Percentiles rank a stretch among this genome's conserved stretches.
Evolutionary conservation across 768 basidiomycete species (phyloP).

Genomic region (Sarcomyxa edulis): DNA sequence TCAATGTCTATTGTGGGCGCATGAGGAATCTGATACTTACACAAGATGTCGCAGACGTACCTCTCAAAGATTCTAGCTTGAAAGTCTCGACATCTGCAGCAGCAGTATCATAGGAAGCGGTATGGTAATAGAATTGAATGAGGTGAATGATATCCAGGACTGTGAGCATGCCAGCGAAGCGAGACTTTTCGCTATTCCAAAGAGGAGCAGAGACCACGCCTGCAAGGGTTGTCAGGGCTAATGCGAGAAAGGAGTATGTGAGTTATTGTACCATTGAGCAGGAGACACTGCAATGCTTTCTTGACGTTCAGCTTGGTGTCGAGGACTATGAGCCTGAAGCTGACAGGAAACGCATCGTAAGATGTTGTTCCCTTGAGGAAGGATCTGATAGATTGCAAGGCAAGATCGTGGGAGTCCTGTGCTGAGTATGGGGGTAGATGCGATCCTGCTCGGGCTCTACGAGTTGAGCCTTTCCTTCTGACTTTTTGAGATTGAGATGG

Average conservation of each 20-base stretch:
- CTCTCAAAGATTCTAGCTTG: slow-evolving; percentile 82
- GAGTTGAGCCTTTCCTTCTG: slow-evolving; percentile 51
- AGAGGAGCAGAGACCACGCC: slow-evolving; percentile 97
- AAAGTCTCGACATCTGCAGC: slow-evolving; percentile 91
- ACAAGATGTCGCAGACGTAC: slow-evolving; percentile 36
- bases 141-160: slow-evolving; percentile 99
- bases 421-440: slow-evolving; percentile 50
- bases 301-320: slow-evolving; percentile 96
- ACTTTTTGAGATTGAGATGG: slow-evolving; percentile 47
- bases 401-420: slow-evolving; percentile 64
- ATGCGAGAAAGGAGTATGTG: slow-evolving; percentile 5
- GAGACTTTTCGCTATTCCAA: slow-evolving; percentile 93
- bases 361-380: slow-evolving; percentile 83
- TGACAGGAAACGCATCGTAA: slow-evolving; percentile 97
- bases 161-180: slow-evolving; percentile 97
- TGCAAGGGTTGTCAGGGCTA: slow-evolving; percentile 23
- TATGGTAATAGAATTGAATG: slow-evolving; percentile 96
- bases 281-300: slow-evolving; percentile 85
- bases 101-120: slow-evolving; percentile 79
- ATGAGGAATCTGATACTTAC: slow-evolving; percentile 6
- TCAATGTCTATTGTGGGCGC: slow-evolving; percentile 71
- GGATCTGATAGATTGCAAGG: slow-evolving; percentile 63
- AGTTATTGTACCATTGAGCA: slow-evolving; percentile 61
- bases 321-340: slow-evolving; percentile 92
- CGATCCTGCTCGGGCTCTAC: slow-evolving; percentile 52